A percentile compares a stretch with the other conserved stretches of the same genome.
These are phyloP conservation scores for Verruconis gallopava DNA, from an alignment of 2,329 filamentous ascomycete species.

Conservation along the genomic window DNA sequence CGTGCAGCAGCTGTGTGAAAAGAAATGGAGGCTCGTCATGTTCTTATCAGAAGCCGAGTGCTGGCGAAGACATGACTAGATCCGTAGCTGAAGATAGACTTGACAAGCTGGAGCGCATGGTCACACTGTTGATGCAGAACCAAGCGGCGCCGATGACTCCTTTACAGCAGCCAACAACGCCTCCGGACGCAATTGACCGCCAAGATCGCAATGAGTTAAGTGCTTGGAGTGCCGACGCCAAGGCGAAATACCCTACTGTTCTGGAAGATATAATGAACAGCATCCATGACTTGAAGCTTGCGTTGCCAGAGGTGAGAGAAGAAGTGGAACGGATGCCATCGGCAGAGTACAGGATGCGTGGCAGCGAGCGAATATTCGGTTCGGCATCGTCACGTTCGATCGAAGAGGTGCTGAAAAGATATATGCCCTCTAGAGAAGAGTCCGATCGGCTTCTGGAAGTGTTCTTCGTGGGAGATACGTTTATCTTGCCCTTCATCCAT, in stretches of 20 bases:
- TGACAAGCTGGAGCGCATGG: background rate
- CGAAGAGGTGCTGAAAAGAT: background rate
- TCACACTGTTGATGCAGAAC: background rate
- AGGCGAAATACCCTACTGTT: background rate
- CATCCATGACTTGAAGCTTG: background rate
- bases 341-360: background rate
- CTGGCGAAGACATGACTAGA: no score
- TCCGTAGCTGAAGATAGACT: background rate
- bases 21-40: background rate
- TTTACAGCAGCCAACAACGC: background rate
- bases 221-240: no score
- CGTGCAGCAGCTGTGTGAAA: background rate
- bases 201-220: no score
- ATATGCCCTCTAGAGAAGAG: background rate
- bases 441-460: background rate
- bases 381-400: background rate
- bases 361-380: background rate
- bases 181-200: no score
- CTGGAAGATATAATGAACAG: background rate
- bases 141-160: background rate
- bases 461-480: background rate
- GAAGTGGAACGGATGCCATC: background rate
- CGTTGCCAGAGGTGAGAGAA: background rate
- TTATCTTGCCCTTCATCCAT: background rate
- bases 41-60: background rate